Conservation (phyloP, 2,329 filamentous ascomycete genomes). For the Xylaria sp. region DNA sequence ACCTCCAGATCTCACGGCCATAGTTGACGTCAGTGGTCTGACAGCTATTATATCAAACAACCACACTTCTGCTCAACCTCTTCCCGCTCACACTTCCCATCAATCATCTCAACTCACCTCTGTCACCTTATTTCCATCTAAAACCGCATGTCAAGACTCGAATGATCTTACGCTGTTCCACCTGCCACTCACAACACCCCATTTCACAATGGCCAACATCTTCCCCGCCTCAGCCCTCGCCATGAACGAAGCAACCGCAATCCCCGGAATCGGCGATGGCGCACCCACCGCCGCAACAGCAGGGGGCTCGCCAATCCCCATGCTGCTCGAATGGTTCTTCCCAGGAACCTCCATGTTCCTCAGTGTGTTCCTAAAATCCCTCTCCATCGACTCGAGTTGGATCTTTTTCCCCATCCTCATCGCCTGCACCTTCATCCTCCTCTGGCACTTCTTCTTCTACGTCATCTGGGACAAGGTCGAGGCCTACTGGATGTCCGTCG, state of each 20-base stretch:
- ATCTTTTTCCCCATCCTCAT: conserved; percentile 56
- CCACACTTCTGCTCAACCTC: no score
- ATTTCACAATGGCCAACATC: conserved; percentile 22
- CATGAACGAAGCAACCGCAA: not conserved
- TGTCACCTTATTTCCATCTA: no score
- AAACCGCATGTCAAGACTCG: no score
- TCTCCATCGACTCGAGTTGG: conserved; percentile 56
- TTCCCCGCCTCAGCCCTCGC: conserved; percentile 5
- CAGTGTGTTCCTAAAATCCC: conserved; percentile 47
- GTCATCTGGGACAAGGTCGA: conserved; percentile 50
- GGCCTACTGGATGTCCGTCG: conserved; percentile 52
- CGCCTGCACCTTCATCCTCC: conserved; percentile 36
- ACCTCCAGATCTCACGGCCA: no score
- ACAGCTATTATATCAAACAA: no score
- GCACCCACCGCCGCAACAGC: conserved; percentile 26
- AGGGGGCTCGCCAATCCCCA: conserved; percentile 31
- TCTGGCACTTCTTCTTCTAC: conserved; percentile 18
- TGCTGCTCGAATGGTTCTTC: conserved; percentile 57
- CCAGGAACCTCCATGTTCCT: conserved; percentile 59
- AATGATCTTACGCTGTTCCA: no score
- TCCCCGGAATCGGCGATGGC: not conserved
- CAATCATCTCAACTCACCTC: no score
- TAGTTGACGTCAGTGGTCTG: no score
- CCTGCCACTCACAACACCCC: no score
- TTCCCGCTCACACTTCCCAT: no score